phyloP scores from a whole-genome alignment of 257 asterid genomes.

The Scutellaria minor region DNA sequence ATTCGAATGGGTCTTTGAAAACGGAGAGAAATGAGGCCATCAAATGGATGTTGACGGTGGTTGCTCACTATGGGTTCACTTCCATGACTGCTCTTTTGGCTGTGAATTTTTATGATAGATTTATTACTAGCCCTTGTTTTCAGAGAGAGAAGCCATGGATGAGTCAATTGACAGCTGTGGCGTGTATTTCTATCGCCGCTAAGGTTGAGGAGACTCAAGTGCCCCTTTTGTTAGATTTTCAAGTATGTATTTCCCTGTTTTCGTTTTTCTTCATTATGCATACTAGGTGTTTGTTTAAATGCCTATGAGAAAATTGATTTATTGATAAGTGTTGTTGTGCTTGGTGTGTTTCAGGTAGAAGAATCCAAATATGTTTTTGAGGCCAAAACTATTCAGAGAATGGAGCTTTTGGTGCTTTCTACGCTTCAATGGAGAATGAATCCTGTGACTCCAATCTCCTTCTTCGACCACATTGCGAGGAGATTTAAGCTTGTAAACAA shows the following conservation, averaged over 20 bases:
- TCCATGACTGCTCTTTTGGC: slow-evolving; percentile 73
- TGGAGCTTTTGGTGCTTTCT: slow-evolving; percentile 85
- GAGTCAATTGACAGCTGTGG: slow-evolving; percentile 81
- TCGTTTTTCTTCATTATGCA: not conserved
- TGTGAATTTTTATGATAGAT: slow-evolving; percentile 70
- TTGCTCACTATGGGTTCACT: slow-evolving; percentile 59
- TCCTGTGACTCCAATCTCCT: slow-evolving; percentile 81
- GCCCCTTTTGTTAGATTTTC: slow-evolving; percentile 76
- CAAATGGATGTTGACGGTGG: slow-evolving; percentile 71
- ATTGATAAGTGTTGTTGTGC: slow-evolving; percentile 20
- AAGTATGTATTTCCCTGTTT: slow-evolving; percentile 43
- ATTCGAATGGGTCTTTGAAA: slow-evolving; percentile 47
- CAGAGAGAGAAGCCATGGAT: slow-evolving; percentile 92
- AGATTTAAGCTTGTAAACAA: slow-evolving; percentile 57
- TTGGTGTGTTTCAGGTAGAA: slow-evolving; percentile 55
- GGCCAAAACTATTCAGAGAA: slow-evolving; percentile 77
- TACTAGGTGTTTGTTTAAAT: slow-evolving; percentile 40
- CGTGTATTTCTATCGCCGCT: slow-evolving; percentile 89
- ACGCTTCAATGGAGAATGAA: slow-evolving; percentile 80
- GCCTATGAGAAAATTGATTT: slow-evolving; percentile 20
- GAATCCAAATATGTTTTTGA: slow-evolving; percentile 76
- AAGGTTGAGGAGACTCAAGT: slow-evolving; percentile 91
- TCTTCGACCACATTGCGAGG: slow-evolving; percentile 74
- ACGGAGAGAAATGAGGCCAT: slow-evolving; percentile 65
- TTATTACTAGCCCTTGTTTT: slow-evolving; percentile 51